Evolutionary conservation across 1,284 basidiomycete species (phyloP).

Genomic region (Tilletia caries): DNA sequence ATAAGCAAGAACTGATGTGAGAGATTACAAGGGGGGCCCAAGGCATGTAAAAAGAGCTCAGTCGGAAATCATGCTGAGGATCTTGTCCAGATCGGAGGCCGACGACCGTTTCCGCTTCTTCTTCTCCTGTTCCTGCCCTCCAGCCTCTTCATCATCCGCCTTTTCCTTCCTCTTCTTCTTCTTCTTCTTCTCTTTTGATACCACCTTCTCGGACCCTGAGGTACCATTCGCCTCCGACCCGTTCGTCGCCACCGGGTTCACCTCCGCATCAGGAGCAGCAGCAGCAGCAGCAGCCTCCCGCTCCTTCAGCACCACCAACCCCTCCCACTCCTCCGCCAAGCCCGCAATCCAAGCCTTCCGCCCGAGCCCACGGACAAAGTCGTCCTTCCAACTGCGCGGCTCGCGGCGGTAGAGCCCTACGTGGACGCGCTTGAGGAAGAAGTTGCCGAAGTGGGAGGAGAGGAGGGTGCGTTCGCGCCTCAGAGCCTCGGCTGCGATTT

Average conservation of each 20-base stretch:
- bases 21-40: too few species aligned
- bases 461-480: constrained; percentile 32
- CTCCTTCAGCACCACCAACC: background rate
- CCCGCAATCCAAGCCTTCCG: background rate
- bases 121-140: too few species aligned
- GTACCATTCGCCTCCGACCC: too few species aligned
- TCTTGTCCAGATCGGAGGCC: too few species aligned
- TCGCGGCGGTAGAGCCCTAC: constrained; percentile 41
- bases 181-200: background rate
- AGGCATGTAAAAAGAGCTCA: too few species aligned
- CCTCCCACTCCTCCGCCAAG: background rate
- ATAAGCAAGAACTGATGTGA: too few species aligned
- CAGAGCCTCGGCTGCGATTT: constrained; percentile 28
- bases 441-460: constrained; percentile 34
- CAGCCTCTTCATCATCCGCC: background rate
- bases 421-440: constrained; percentile 43
- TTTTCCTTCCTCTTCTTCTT: background rate
- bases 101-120: too few species aligned
- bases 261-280: too few species aligned
- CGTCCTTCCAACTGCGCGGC: constrained; percentile 36
- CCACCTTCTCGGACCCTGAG: too few species aligned
- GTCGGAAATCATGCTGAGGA: too few species aligned
- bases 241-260: too few species aligned
- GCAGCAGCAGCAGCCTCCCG: too few species aligned
- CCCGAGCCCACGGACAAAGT: background rate